Conservation (phyloP, 371 early-diverging fungal genomes). For the Mucor lusitanicus region DNA sequence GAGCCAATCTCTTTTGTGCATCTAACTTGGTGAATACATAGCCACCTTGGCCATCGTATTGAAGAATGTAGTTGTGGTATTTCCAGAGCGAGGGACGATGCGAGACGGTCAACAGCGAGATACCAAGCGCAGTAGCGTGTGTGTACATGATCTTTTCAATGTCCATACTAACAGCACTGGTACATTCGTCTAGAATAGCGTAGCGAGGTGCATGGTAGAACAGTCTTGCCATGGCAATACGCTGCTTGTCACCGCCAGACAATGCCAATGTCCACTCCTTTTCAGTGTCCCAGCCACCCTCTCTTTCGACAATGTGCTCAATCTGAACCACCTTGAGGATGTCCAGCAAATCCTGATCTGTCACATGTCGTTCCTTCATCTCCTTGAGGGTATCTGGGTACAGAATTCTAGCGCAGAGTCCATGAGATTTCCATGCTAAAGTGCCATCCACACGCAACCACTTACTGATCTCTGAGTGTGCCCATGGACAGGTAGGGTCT, state of each 20-base stretch:
- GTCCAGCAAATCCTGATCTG: slow-evolving; percentile 70
- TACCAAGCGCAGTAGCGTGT: slow-evolving; percentile 80
- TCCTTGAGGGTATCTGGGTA: slow-evolving; percentile 81
- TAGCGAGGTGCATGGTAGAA: slow-evolving; percentile 91
- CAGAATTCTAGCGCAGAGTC: slow-evolving; percentile 55
- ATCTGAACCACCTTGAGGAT: slow-evolving; percentile 80
- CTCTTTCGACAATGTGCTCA: slow-evolving; percentile 77
- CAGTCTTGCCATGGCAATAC: slow-evolving; percentile 88
- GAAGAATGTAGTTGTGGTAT: slow-evolving; percentile 84
- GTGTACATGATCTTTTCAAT: slow-evolving; percentile 90
- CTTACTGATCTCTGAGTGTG: slow-evolving; percentile 91
- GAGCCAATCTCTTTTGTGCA: slow-evolving; percentile 82
- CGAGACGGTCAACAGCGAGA: slow-evolving; percentile 86
- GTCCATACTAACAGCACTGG: slow-evolving; percentile 90
- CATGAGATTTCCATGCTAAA: no score
- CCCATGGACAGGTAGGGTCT: slow-evolving; percentile 94
- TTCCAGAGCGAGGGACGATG: slow-evolving; percentile 88
- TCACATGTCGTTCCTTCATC: slow-evolving; percentile 60
- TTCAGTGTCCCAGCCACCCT: slow-evolving; percentile 88
- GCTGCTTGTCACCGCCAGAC: slow-evolving; percentile 87
- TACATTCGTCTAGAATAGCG: slow-evolving; percentile 92
- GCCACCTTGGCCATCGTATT: slow-evolving; percentile 90
- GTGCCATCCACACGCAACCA: no score
- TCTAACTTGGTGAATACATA: slow-evolving; percentile 87
- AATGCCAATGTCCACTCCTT: slow-evolving; percentile 85